Evolutionary conservation across 345 rosid genomes (phyloP).

Genomic region (Psidium guajava): DNA sequence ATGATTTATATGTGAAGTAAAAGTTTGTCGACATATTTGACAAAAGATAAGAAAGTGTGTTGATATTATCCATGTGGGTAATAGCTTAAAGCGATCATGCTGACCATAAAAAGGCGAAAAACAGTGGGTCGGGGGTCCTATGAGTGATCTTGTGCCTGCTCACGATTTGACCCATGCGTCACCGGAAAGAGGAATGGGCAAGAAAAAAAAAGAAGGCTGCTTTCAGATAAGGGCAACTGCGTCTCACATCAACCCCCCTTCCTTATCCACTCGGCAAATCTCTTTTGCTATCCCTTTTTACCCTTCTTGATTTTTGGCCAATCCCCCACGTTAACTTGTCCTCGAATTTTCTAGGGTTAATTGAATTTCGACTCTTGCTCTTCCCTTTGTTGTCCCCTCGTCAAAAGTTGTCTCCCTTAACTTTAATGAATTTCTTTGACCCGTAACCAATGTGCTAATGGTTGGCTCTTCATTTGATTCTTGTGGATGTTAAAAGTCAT

Average conservation of each 20-base stretch:
- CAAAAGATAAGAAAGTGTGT: background rate
- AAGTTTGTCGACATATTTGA: background rate
- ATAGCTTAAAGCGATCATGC: background rate
- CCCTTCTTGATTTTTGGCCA: background rate
- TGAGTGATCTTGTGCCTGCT: background rate
- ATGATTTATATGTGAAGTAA: background rate
- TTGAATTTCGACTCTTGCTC: background rate
- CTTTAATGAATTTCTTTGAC: background rate
- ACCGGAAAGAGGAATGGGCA: background rate
- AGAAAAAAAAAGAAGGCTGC: background rate
- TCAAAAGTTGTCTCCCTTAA: background rate
- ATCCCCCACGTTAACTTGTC: background rate
- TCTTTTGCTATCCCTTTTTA: background rate
- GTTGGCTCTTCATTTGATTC: background rate
- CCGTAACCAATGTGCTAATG: background rate
- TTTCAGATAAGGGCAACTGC: slow-evolving; percentile 5
- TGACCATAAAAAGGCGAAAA: background rate
- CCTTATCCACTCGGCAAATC: background rate
- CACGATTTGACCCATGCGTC: background rate
- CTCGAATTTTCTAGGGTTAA: background rate
- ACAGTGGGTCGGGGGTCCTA: background rate
- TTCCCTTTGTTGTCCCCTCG: background rate
- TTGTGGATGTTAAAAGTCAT: background rate
- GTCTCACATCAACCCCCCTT: background rate
- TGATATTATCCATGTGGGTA: background rate